Evolutionary conservation across 768 basidiomycete genomes (phyloP).

Genomic region (Tricholoma saponaceum): DNA sequence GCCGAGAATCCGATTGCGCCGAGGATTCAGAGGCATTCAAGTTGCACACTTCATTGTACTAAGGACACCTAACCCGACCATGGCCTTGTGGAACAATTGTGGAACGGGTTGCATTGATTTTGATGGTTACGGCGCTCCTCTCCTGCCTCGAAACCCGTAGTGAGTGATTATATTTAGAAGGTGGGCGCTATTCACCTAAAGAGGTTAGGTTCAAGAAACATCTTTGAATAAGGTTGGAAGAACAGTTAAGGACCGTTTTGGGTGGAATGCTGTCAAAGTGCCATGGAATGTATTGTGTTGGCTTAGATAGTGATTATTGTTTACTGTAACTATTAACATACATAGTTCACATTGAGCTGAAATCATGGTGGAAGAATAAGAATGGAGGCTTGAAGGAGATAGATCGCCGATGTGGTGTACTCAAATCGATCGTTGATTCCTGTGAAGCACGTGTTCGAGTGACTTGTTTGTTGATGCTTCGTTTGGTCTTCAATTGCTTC

Average conservation of each 20-base stretch:
- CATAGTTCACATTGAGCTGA: too few relatives aligned
- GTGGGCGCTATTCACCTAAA: constrained; percentile 23
- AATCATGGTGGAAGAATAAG: neutral
- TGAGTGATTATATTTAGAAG: constrained; percentile 7
- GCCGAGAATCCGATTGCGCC: constrained; percentile 5
- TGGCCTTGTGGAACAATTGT: neutral
- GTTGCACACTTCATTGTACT: too few relatives aligned
- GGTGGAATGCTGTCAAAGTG: too few relatives aligned
- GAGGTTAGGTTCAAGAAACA: constrained; percentile 9
- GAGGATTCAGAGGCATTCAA: neutral
- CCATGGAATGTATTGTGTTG: too few relatives aligned
- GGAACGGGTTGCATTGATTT: neutral
- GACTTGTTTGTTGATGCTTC: constrained; percentile 49
- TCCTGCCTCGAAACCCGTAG: too few relatives aligned
- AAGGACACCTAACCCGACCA: too few relatives aligned
- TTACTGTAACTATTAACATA: too few relatives aligned
- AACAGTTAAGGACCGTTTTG: neutral
- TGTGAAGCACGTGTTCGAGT: constrained; percentile 42
- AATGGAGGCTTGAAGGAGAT: constrained; percentile 29
- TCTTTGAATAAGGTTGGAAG: neutral
- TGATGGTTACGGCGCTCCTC: neutral
- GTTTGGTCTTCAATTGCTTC: constrained; percentile 37
- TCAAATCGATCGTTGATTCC: constrained; percentile 35
- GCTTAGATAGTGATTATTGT: neutral
- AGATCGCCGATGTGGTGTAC: constrained; percentile 32